These are phyloP conservation scores for Tetrapisispora namnaoensis DNA, from an alignment of 805 yeast genomes.

Conservation along the genomic window DNA sequence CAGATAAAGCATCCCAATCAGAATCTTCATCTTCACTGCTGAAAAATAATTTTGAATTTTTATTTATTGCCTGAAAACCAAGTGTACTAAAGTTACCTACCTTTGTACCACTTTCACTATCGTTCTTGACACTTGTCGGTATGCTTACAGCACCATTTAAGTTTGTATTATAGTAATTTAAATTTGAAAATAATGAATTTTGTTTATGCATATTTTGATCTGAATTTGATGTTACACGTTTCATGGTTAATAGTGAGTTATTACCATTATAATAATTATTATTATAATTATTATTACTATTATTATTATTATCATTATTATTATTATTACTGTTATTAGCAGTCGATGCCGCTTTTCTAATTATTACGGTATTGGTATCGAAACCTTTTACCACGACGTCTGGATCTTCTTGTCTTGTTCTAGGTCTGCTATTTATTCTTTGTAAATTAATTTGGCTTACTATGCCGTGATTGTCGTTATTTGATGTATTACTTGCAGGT, in stretches of 20 bases:
- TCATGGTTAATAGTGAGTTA: not conserved
- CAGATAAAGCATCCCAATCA: slow-evolving; percentile 25
- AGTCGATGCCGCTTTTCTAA: slow-evolving; percentile 4
- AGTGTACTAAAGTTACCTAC: not conserved
- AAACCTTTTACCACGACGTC: slow-evolving; percentile 18
- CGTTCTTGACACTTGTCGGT: not conserved
- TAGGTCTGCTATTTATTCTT: slow-evolving; percentile 7
- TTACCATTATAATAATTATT: not conserved
- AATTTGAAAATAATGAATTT: slow-evolving; percentile 8
- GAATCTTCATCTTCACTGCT: slow-evolving; percentile 30
- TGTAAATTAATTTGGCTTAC: slow-evolving; percentile 1
- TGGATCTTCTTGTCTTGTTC: slow-evolving; percentile 1
- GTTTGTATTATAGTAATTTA: not conserved
- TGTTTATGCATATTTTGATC: not conserved
- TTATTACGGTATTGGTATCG: slow-evolving; percentile 16
- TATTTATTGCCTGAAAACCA: not conserved
- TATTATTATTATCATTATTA: too few species aligned
- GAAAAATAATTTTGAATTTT: slow-evolving; percentile 18
- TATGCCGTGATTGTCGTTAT: not conserved
- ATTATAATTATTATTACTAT: too few species aligned
- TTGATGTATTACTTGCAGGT: not conserved
- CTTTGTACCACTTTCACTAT: slow-evolving; percentile 2
- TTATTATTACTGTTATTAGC: not conserved
- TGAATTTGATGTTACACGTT: not conserved
- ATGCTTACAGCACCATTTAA: not conserved